Percentiles rank a stretch among this genome's conserved stretches.
Evolutionary conservation across 1,284 basidiomycete species (phyloP).

Genomic region (Cryptococcus sp.): DNA sequence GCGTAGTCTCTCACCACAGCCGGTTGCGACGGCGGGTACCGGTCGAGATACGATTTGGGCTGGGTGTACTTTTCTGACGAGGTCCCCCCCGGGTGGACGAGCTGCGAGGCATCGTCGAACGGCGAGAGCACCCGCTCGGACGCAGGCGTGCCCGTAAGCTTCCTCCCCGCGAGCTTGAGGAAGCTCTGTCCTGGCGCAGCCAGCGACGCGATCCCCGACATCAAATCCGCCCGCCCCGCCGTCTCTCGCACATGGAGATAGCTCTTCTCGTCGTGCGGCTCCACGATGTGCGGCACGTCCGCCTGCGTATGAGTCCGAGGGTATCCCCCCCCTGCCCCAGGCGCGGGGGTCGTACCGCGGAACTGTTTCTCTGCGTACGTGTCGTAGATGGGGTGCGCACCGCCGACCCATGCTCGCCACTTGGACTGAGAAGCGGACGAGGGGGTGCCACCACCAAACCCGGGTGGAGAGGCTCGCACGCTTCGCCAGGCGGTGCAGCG

Average conservation of each 20-base stretch:
- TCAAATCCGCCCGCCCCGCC: conserved; percentile 25
- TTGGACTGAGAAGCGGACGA: background rate
- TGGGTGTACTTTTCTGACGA: conserved; percentile 27
- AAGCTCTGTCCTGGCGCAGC: conserved; percentile 37
- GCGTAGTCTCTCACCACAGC: background rate
- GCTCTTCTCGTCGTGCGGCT: conserved; percentile 12
- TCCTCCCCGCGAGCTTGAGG: conserved; percentile 25
- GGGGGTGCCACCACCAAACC: background rate
- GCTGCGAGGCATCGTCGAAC: conserved; percentile 1
- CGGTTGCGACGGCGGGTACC: no score
- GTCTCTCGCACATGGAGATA: conserved; percentile 23
- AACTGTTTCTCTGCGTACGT: conserved; percentile 29
- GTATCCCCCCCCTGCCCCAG: background rate
- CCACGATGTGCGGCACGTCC: conserved; percentile 13
- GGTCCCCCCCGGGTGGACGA: conserved; percentile 14
- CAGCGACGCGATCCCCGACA: conserved; percentile 26
- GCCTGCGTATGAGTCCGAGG: background rate
- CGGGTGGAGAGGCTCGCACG: background rate
- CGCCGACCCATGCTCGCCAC: conserved; percentile 20
- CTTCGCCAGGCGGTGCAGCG: conserved; percentile 18
- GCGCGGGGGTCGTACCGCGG: conserved; percentile 20
- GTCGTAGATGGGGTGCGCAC: conserved; percentile 34
- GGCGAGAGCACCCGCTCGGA: background rate
- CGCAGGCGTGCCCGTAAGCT: conserved; percentile 2
- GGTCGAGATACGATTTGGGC: background rate